A percentile compares a stretch with the other conserved stretches of the same genome.
phyloP scores from a whole-genome alignment of 2,329 filamentous ascomycete species.

The Monosporascus cannonballus region DNA sequence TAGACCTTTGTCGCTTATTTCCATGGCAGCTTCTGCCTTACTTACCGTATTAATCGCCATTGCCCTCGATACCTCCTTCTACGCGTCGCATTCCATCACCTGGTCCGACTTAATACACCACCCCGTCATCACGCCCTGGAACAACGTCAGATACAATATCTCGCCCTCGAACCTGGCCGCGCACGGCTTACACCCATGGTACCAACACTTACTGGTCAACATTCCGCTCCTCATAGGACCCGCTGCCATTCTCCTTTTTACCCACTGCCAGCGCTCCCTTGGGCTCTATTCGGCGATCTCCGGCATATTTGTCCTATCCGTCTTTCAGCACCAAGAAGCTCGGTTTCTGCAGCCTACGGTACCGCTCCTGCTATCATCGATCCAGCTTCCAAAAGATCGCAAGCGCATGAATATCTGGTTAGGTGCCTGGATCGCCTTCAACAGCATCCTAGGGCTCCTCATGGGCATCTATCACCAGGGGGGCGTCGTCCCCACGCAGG shows the following conservation, averaged over 20 bases:
- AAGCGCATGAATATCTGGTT: conserved; percentile 49
- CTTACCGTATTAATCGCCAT: conserved; percentile 68
- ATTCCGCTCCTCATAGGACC: conserved; percentile 68
- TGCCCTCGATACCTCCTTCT: conserved; percentile 80
- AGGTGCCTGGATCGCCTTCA: conserved; percentile 62
- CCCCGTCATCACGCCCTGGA: conserved; percentile 70
- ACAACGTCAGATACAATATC: conserved; percentile 73
- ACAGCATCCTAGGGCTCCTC: conserved; percentile 58
- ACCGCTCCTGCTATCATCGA: conserved; percentile 69
- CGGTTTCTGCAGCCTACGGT: conserved; percentile 71
- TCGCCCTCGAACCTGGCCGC: conserved; percentile 62
- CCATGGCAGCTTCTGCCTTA: conserved; percentile 58
- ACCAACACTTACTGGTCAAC: conserved; percentile 69
- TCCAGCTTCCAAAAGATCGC: conserved; percentile 56
- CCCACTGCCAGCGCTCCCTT: conserved; percentile 49
- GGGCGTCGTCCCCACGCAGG: conserved; percentile 68
- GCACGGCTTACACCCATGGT: conserved; percentile 73
- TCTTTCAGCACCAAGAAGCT: conserved; percentile 75
- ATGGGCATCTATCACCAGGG: conserved; percentile 84
- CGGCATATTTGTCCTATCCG: conserved; percentile 62
- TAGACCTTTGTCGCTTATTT: conserved; percentile 55
- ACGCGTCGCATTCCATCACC: conserved; percentile 56
- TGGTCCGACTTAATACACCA: conserved; percentile 57
- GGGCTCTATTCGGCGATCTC: conserved; percentile 69
- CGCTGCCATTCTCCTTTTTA: conserved; percentile 55